A percentile compares a stretch with the other conserved stretches of the same genome.
Evolutionary conservation across 257 asterid species (phyloP).

Genomic region (Fraxinus anomala): DNA sequence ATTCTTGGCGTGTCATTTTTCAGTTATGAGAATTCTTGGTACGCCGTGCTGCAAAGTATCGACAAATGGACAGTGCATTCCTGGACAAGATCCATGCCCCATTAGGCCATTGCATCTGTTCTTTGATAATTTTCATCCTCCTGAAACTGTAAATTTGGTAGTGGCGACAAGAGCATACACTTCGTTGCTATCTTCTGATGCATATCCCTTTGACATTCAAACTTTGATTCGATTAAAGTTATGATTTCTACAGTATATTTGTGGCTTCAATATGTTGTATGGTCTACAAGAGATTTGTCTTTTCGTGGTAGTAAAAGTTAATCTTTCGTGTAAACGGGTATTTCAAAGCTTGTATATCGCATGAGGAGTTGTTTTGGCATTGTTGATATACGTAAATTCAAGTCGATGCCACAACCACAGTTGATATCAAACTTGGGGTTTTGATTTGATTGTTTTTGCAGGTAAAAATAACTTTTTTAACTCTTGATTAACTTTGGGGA

Average conservation of each 20-base stretch:
- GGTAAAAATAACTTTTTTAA: too few relatives aligned
- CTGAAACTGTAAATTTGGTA: constrained; percentile 31
- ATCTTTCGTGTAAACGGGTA: neutral
- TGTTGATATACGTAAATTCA: too few relatives aligned
- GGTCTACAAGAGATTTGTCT: neutral
- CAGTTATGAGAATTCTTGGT: neutral
- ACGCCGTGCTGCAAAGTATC: constrained; percentile 37
- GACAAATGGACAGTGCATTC: constrained; percentile 27
- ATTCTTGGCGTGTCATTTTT: neutral
- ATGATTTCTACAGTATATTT: neutral
- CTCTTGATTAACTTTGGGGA: too few relatives aligned
- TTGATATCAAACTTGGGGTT: too few relatives aligned
- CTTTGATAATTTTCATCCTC: constrained; percentile 41
- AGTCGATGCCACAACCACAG: too few relatives aligned
- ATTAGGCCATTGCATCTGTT: constrained; percentile 25
- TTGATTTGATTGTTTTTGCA: too few relatives aligned
- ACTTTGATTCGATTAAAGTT: neutral
- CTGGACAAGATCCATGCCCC: constrained; percentile 26
- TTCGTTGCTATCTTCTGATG: neutral
- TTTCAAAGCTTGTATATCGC: too few relatives aligned
- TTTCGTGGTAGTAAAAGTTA: neutral
- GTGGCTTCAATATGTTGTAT: neutral
- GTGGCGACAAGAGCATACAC: constrained; percentile 28
- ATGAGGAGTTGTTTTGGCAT: too few relatives aligned
- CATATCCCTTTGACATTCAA: constrained; percentile 4